These are phyloP conservation scores for Myriosclerotinia duriaeana DNA, from an alignment of 2,329 filamentous ascomycete genomes.

Conservation along the genomic window DNA sequence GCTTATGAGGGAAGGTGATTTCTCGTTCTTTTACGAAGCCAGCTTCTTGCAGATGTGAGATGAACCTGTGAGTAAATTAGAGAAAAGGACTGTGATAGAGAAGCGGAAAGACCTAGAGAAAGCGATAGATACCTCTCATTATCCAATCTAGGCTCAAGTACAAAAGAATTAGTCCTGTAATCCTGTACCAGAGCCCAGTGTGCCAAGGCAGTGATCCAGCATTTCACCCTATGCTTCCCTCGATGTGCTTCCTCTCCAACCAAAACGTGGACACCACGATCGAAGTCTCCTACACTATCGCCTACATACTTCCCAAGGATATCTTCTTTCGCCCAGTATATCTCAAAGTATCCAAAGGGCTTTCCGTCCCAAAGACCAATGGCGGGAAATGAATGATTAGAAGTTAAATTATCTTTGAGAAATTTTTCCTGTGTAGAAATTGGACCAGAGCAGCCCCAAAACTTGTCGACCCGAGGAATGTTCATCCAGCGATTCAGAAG, in stretches of 20 bases:
- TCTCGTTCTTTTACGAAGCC: constrained; percentile 89
- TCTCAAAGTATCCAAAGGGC: constrained; percentile 95
- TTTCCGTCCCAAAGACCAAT: constrained; percentile 94
- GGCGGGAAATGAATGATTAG: constrained; percentile 78
- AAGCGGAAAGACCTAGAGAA: not conserved
- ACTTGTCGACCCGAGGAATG: constrained; percentile 75
- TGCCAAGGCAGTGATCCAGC: constrained; percentile 83
- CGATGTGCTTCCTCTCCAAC: constrained; percentile 91
- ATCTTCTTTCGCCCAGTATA: constrained; percentile 98
- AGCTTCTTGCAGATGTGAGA: constrained; percentile 64
- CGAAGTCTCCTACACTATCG: constrained; percentile 71
- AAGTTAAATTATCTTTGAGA: constrained; percentile 62
- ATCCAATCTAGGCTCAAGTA: constrained; percentile 87
- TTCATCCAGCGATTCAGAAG: constrained; percentile 88
- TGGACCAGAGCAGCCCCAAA: constrained; percentile 72
- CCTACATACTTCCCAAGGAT: constrained; percentile 69
- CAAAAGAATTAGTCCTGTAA: constrained; percentile 75
- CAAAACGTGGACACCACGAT: constrained; percentile 83
- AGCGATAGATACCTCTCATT: constrained; percentile 70
- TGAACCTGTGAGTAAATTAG: constrained; percentile 50
- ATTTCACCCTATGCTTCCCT: constrained; percentile 69
- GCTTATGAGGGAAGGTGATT: constrained; percentile 87
- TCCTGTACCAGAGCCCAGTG: constrained; percentile 82
- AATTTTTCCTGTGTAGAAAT: constrained; percentile 63
- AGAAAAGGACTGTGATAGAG: not conserved